Percentiles rank a stretch among this genome's conserved stretches.
Evolutionary conservation across 305 asterid genomes (phyloP).

Genomic region (Solanum aculeatissimum): DNA sequence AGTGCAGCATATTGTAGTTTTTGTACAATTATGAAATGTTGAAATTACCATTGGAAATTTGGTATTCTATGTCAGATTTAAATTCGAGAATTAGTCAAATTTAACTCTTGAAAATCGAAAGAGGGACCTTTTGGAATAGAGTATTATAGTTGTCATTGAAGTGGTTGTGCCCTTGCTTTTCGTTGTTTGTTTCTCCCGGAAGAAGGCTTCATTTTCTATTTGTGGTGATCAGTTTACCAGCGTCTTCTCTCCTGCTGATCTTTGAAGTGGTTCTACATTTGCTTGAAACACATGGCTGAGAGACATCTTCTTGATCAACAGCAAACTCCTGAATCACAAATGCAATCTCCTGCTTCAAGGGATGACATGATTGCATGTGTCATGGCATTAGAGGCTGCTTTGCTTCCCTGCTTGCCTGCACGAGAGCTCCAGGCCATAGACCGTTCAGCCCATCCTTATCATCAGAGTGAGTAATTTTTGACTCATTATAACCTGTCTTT

Average conservation of each 20-base stretch:
- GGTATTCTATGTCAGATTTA: not conserved
- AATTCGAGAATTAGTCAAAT: not conserved
- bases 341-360: constrained; percentile 31
- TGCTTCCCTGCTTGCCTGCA: constrained; percentile 88
- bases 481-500: not conserved
- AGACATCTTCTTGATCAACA: constrained; percentile 33
- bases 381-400: constrained; percentile 80
- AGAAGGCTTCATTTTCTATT: not conserved
- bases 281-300: constrained; percentile 37
- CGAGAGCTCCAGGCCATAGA: constrained; percentile 93
- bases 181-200: not conserved
- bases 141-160: not conserved
- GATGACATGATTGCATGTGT: constrained; percentile 79
- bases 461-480: constrained; percentile 51
- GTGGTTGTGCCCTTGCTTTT: not conserved
- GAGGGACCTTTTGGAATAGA: not conserved
- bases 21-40: not conserved
- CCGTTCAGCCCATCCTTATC: constrained; percentile 93
- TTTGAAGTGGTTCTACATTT: not conserved
- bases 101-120: not conserved
- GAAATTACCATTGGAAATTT: not conserved
- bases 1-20: not conserved
- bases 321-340: constrained; percentile 27
- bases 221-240: not conserved
- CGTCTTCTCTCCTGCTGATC: not conserved